These are phyloP conservation scores for Penicillium atrosanguineum DNA, from an alignment of 495 filamentous ascomycete species.

Conservation along the genomic window DNA sequence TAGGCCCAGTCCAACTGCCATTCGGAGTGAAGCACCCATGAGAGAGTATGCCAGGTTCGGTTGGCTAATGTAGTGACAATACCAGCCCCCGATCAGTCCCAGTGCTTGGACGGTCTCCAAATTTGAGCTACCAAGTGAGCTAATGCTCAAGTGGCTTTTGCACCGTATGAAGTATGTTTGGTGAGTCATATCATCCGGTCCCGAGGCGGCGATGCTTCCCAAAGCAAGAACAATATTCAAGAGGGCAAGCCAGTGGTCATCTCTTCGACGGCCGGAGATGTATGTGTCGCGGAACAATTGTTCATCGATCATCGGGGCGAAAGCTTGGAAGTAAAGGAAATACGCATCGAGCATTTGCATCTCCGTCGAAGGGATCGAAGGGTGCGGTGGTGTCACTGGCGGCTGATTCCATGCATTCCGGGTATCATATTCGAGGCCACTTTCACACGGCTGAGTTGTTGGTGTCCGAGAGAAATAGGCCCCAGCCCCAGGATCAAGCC, in stretches of 20 bases:
- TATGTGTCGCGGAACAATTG: slow-evolving; percentile 70
- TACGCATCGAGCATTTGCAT: slow-evolving; percentile 70
- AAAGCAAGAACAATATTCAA: slow-evolving; percentile 81
- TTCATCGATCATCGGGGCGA: slow-evolving; percentile 77
- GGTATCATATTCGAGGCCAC: slow-evolving; percentile 18
- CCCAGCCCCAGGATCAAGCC: slow-evolving; percentile 63
- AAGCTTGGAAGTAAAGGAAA: slow-evolving; percentile 72
- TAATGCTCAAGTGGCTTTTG: slow-evolving; percentile 58
- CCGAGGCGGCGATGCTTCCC: slow-evolving; percentile 68
- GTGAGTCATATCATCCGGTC: slow-evolving; percentile 68
- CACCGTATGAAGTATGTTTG: slow-evolving; percentile 69
- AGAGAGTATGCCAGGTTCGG: slow-evolving; percentile 61
- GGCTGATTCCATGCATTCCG: slow-evolving; percentile 20
- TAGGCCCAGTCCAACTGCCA: slow-evolving; percentile 68
- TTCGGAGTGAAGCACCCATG: slow-evolving; percentile 61
- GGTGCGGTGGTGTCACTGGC: slow-evolving; percentile 28
- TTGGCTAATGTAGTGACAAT: slow-evolving; percentile 72
- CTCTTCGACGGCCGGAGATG: slow-evolving; percentile 61
- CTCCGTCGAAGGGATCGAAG: slow-evolving; percentile 33
- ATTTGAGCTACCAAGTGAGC: slow-evolving; percentile 55
- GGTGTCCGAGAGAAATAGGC: slow-evolving; percentile 52
- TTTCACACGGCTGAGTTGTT: slow-evolving; percentile 20
- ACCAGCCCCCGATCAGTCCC: slow-evolving; percentile 67
- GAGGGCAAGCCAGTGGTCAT: slow-evolving; percentile 71
- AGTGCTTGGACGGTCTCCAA: slow-evolving; percentile 69